Conservation (phyloP, 352 stramenopile genomes). For the Phytophthora crassamura region DNA sequence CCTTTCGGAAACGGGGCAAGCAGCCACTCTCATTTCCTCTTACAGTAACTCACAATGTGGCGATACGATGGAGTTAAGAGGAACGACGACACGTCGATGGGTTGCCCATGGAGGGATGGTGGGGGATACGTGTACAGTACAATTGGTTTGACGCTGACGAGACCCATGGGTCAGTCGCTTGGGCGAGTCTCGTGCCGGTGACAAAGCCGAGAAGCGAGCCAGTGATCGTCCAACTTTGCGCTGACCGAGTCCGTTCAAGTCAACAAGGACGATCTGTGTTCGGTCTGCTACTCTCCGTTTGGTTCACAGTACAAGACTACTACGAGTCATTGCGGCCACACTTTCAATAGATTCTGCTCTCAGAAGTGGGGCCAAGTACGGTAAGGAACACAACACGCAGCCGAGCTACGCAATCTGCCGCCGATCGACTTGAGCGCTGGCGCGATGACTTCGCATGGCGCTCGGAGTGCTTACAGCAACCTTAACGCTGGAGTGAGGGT, state of each 20-base stretch:
- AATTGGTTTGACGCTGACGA: slow-evolving; percentile 35
- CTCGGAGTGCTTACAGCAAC: too few species aligned
- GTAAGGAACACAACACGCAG: not conserved
- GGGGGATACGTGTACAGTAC: slow-evolving; percentile 22
- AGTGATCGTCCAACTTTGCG: not conserved
- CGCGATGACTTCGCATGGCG: too few species aligned
- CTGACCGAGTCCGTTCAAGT: not conserved
- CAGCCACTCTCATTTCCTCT: too few species aligned
- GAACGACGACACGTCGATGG: too few species aligned
- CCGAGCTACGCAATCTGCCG: slow-evolving; percentile 10
- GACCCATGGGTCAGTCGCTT: slow-evolving; percentile 17
- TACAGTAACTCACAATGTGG: too few species aligned
- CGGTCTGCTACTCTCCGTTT: slow-evolving; percentile 1
- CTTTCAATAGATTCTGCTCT: slow-evolving; percentile 3
- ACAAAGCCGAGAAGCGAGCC: slow-evolving; percentile 2
- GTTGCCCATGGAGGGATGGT: too few species aligned
- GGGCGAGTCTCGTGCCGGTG: slow-evolving; percentile 23
- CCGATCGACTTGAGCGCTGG: not conserved
- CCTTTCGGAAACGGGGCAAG: too few species aligned
- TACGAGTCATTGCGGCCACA: slow-evolving; percentile 11
- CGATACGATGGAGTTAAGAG: slow-evolving; percentile 37
- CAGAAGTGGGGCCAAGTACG: slow-evolving; percentile 3
- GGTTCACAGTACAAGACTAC: not conserved
- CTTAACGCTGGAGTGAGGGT: too few species aligned
- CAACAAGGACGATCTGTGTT: not conserved